Evolutionary conservation across 768 basidiomycete species (phyloP), one percentile per base, ranked within the genome.

Genomic region (Mycena rosella): DNA sequence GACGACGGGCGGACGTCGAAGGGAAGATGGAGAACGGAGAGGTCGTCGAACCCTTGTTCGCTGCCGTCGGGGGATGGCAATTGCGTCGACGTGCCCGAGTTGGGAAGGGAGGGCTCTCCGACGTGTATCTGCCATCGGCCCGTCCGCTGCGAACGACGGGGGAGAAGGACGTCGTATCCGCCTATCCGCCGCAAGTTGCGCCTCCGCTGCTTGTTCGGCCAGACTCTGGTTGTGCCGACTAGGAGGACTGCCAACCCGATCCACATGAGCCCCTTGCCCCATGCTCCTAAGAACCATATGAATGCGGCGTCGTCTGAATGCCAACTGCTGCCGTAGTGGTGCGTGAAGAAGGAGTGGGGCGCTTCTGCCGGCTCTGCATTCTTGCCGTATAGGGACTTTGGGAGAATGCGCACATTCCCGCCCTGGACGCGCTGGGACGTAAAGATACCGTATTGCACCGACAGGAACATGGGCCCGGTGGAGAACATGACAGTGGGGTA

Each of bases 401-500:
- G 96, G 5, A 99, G 84, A 66, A 99, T 90, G 66, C 97, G 93
- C 13, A 99, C 86, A 54, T 93, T 91, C 26, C 87, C 85, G 17
- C 88, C 84, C 82, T 32, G 89, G 86, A 62, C 94, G 88, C 14
- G 90, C 85, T 67, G 66, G 5, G 92, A 84, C 7, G 88, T 87
- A 80, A 94, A 99, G 57, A 96, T 84, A 45, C 95, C 94, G 78
- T 97, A 97, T 77, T 98, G 95, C 3, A 92, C 90, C 0, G 96
- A 98, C 15, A 99, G 82, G 81, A 98, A 99, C 98, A 99, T 99
- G 74, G 98, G 98, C 1, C 97, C 97, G 0, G 98, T 99, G 59
- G 96, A 96, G 81, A 99, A 99, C 98, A 99, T 99, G 83, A 99
- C 98, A 29, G 98, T 99, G 34, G 98, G 98, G 73, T 99, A 99